These are phyloP conservation scores for Tetradesmus lagerheimii DNA, from an alignment of 139 green algal genomes.

Conservation along the genomic window DNA sequence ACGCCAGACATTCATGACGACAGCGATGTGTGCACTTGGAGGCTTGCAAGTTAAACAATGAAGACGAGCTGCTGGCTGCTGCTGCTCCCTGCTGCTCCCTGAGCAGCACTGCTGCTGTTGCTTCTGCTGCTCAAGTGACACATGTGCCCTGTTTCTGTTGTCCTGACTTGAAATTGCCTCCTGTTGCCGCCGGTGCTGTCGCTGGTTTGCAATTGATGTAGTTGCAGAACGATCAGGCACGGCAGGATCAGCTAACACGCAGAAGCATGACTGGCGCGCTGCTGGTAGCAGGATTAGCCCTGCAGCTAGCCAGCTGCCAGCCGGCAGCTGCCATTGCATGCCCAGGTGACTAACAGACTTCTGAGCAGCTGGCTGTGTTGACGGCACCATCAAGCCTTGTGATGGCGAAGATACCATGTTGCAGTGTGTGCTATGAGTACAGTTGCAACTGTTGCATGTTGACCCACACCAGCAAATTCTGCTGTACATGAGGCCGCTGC, in stretches of 20 bases:
- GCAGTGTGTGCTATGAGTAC: no score
- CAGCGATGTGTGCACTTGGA: not conserved
- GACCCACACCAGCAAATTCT: not conserved
- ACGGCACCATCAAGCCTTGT: no score
- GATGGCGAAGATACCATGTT: no score
- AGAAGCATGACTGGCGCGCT: not conserved
- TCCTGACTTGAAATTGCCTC: no score
- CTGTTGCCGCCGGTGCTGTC: no score
- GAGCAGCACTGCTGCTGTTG: not conserved
- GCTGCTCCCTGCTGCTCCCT: not conserved
- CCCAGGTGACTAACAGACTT: not conserved
- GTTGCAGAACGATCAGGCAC: not conserved
- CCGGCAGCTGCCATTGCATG: constrained; percentile 1
- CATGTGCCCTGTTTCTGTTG: no score
- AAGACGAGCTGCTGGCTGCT: not conserved
- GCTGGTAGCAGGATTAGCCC: not conserved
- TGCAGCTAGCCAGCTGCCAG: not conserved
- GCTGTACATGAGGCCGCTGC: not conserved
- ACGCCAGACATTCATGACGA: not conserved
- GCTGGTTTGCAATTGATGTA: not conserved
- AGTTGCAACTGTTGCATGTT: no score
- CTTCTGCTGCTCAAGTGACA: not conserved
- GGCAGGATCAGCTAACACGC: not conserved
- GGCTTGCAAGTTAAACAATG: not conserved
- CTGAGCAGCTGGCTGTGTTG: not conserved